Conservation (phyloP, 176 grass and related monocot species). For the Neostapfia colusana region DNA sequence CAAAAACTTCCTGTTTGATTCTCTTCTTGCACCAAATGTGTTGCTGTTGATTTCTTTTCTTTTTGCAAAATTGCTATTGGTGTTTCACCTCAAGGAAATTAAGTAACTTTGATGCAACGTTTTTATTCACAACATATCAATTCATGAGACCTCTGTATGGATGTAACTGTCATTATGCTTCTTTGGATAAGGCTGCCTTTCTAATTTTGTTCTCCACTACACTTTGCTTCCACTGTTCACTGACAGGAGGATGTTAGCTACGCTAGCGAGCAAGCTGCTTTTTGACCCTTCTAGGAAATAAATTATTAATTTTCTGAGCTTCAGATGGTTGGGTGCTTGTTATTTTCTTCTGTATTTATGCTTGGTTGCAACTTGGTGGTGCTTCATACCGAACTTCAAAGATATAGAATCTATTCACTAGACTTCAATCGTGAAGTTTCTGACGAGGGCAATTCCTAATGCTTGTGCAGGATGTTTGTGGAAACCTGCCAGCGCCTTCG, state of each 20-base stretch:
- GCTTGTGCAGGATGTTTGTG: constrained; percentile 65
- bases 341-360: background rate
- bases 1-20: background rate
- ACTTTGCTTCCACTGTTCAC: background rate
- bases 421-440: constrained; percentile 4
- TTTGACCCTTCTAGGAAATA: constrained; percentile 25
- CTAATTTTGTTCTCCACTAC: constrained; percentile 45
- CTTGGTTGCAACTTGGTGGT: background rate
- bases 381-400: background rate
- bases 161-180: background rate
- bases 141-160: constrained; percentile 21
- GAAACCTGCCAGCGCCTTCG: constrained; percentile 78
- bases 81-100: constrained; percentile 16
- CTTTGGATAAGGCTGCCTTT: constrained; percentile 45
- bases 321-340: background rate
- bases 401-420: background rate
- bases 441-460: background rate
- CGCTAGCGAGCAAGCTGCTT: background rate
- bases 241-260: background rate
- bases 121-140: background rate
- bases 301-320: background rate
- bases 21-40: constrained; percentile 1
- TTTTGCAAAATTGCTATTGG: background rate
- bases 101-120: constrained; percentile 19
- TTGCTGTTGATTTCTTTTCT: background rate